Evolutionary conservation across 768 basidiomycete genomes (phyloP), one percentile per base, ranked within the genome.

Genomic region (Macrolepiota albuminosa): DNA sequence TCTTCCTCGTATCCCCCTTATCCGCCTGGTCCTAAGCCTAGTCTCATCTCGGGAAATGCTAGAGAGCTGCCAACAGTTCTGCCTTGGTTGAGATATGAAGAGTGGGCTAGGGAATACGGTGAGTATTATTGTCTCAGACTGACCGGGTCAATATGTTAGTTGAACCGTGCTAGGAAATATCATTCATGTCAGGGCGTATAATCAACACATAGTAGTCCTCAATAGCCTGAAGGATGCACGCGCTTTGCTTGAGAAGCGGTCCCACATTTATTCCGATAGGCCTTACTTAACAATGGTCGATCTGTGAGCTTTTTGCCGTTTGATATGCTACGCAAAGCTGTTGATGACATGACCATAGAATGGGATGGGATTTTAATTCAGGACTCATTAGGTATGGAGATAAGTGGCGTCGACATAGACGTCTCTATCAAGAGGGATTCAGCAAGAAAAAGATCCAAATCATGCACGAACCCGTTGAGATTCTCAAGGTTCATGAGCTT

Each of bases 351-450:
- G 2, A 14, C 47, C 45, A 0, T 16, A 77, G 75, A 16, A 71
- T 71, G 67, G 74, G 71, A 7, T 76, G 69, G 72, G 64, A 70
- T 33, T 73, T 71, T 57, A 70, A 67, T 57, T n/a, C 68, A 4
- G 68, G 47, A 1, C 36, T 75, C 0, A 70, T 71, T 62, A 64
- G 57, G 16, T 72, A 75, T 45, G 69, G 67, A 0, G 63, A 70
- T 1, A 40, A 49, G 49, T 76, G 75, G 76, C 66, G 71, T 48
- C 43, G 54, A 8, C 68, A 72, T 50, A 63, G 73, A 45, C 63
- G 66, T 21, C 39, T 73, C 6, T 68, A 72, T 26, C 69, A 74
- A 16, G 5, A 71, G 47, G 57, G 61, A 6, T 73, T 71, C 57
- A 66, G 62, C 16, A 67, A 64, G 11, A 46, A 26, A 26, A 61